Evolutionary conservation across 306 rosid species (phyloP).

Genomic region (Cucurbita pepo): DNA sequence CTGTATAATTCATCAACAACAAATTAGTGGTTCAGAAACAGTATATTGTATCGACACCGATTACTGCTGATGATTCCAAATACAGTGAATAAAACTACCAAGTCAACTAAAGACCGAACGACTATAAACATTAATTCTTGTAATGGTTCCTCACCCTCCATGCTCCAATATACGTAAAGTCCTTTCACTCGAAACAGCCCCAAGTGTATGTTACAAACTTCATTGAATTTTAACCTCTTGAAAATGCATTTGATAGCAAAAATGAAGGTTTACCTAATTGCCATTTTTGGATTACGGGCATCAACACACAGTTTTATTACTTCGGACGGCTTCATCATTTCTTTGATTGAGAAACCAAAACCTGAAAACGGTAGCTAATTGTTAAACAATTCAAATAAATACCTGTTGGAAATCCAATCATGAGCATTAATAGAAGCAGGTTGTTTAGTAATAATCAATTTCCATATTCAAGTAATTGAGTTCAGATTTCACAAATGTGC

Average conservation of each 20-base stretch:
- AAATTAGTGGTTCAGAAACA: not conserved
- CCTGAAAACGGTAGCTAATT: constrained; percentile 41
- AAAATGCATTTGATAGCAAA: not conserved
- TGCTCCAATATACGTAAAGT: not conserved
- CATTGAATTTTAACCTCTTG: constrained; percentile 4
- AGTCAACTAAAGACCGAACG: not conserved
- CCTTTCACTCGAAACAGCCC: not conserved
- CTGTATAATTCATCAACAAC: constrained; percentile 26
- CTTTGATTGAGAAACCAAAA: constrained; percentile 46
- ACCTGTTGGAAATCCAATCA: not conserved
- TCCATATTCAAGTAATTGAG: not conserved
- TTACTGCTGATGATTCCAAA: not conserved
- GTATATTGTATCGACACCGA: not conserved
- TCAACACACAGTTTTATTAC: constrained; percentile 50
- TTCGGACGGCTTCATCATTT: constrained; percentile 46
- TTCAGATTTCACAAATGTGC: not conserved
- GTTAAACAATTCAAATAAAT: constrained; percentile 16
- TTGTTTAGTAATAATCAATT: not conserved
- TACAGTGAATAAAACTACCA: not conserved
- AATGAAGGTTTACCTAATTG: constrained; percentile 59
- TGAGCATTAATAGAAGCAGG: not conserved
- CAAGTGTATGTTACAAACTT: constrained; percentile 1
- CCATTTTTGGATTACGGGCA: constrained; percentile 45
- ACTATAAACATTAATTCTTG: not conserved
- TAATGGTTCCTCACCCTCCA: not conserved